Evolutionary conservation across 768 basidiomycete species (phyloP).

Genomic region (Lentinula sp.): DNA sequence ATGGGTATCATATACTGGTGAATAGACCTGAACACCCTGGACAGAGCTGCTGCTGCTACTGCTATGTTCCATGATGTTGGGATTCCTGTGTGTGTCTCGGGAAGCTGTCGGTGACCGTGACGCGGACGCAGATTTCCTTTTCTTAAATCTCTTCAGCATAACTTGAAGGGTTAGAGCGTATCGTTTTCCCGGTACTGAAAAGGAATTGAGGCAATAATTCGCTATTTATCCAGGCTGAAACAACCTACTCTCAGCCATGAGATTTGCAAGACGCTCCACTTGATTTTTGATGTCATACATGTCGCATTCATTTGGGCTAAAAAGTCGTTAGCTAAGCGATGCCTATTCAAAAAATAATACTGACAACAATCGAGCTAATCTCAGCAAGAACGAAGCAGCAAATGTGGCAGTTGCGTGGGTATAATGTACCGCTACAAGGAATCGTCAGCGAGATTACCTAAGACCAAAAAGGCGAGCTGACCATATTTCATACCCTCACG

Average conservation of each 20-base stretch:
- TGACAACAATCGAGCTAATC: conserved; percentile 83
- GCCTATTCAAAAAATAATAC: conserved; percentile 18
- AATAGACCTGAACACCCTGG: conserved; percentile 44
- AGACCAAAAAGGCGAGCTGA: conserved; percentile 23
- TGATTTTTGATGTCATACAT: conserved; percentile 65
- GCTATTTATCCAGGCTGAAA: neutral
- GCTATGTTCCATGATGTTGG: conserved; percentile 31
- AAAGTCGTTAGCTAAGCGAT: neutral
- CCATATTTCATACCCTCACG: conserved; percentile 91
- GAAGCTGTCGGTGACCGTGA: conserved; percentile 58
- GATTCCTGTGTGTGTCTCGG: conserved; percentile 44
- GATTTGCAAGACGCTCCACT: conserved; percentile 69
- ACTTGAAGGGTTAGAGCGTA: conserved; percentile 87
- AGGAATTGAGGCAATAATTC: conserved; percentile 1
- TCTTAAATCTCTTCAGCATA: conserved; percentile 77
- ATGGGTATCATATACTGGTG: conserved; percentile 51
- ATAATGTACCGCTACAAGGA: conserved; percentile 68
- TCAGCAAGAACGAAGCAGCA: conserved; percentile 83
- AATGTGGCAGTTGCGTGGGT: conserved; percentile 94
- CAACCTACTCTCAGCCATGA: conserved; percentile 73
- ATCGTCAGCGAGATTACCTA: neutral
- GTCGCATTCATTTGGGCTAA: conserved; percentile 80
- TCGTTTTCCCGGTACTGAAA: conserved; percentile 82
- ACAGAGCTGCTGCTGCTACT: conserved; percentile 28
- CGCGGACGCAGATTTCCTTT: conserved; percentile 45